Base-by-base conservation (phyloP, 2,329 filamentous ascomycete genomes). In the Cercospora nicotianae region DNA sequence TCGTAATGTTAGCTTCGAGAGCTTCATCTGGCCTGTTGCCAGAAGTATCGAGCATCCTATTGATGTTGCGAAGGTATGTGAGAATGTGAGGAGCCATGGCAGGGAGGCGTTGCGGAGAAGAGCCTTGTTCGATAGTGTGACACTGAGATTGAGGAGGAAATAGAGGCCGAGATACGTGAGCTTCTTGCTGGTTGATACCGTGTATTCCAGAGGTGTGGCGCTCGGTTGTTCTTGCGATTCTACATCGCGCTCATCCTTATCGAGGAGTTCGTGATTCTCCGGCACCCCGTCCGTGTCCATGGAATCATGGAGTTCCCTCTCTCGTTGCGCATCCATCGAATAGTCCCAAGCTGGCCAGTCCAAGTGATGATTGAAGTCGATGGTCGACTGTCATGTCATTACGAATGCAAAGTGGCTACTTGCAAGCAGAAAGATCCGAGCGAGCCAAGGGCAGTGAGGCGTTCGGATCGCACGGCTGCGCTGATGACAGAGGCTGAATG, bases 61-160 rank as follows among this genome's bases (percentile, higher is more conserved):
- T 31, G 85, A 84, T 18, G 87, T 86, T 53, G 84, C 86, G 23
- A 82, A 81, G 9, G 87, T 82, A 72, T 89, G 87, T 13, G 88
- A 79, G 63, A 85, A 84, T 2, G 87, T 89, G 42, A 89, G 78
- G 12, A 89, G 83, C 84, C 87, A 89, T 53, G 87, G 87, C 74
- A 86, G 87, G 42, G 83, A 80, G 72, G 88, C 87, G 82, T 86
- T 69, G 45, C 67, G 66, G 64, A 87, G 77, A 23, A 87, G 83
- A 23, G 86, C 80, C 77, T 87, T 87, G 79, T 87, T 87, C 76
- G 87, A 87, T 18, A 87, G 81, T n/a, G 86, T 87, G 61, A 87
- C 77, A 66, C 75, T 76, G 60, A 83, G 76, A 70, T 82, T 83
- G 69, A 82, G 78, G 72, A 83, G 79, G 73, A 87, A 87, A 75